A percentile compares a stretch with the other conserved stretches of the same genome.
phyloP scores from a whole-genome alignment of 2,329 filamentous ascomycete species.

The Epichloe glyceriae region DNA sequence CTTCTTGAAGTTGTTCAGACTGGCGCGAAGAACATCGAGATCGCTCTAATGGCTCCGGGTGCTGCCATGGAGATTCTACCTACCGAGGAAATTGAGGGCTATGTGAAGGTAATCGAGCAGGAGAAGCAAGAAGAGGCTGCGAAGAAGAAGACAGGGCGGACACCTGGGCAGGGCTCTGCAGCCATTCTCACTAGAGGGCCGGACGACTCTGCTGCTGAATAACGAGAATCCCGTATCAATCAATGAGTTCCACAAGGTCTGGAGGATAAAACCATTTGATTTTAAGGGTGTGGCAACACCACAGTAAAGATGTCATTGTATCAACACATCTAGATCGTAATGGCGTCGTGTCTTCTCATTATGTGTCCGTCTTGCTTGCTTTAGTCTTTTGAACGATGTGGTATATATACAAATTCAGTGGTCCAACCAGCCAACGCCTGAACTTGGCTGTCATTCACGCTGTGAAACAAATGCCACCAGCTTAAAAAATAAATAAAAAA shows the following conservation, averaged over 20 bases:
- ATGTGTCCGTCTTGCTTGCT: background rate
- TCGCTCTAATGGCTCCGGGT: slow-evolving; percentile 91
- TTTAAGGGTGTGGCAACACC: slow-evolving; percentile 10
- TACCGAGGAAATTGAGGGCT: slow-evolving; percentile 89
- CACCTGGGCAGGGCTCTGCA: slow-evolving; percentile 55
- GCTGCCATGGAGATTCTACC: slow-evolving; percentile 87
- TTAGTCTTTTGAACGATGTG: background rate
- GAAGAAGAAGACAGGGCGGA: slow-evolving; percentile 82
- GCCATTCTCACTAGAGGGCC: slow-evolving; percentile 58
- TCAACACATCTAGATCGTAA: slow-evolving; percentile 17
- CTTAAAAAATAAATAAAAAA: background rate
- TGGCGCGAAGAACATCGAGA: slow-evolving; percentile 98
- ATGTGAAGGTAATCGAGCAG: slow-evolving; percentile 97
- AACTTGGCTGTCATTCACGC: slow-evolving; percentile 6
- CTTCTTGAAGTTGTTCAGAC: slow-evolving; percentile 96
- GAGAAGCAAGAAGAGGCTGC: slow-evolving; percentile 99
- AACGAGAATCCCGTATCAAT: slow-evolving; percentile 7
- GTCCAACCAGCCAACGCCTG: slow-evolving; percentile 18
- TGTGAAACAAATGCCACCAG: background rate
- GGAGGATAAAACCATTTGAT: background rate
- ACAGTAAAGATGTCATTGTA: slow-evolving; percentile 21
- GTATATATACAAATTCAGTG: slow-evolving; percentile 14
- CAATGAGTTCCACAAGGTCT: background rate
- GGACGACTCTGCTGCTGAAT: slow-evolving; percentile 27
- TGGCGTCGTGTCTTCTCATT: background rate